These are phyloP conservation scores for Ophiocordyceps sinensis DNA, from an alignment of 2,329 filamentous ascomycete species.

Conservation along the genomic window DNA sequence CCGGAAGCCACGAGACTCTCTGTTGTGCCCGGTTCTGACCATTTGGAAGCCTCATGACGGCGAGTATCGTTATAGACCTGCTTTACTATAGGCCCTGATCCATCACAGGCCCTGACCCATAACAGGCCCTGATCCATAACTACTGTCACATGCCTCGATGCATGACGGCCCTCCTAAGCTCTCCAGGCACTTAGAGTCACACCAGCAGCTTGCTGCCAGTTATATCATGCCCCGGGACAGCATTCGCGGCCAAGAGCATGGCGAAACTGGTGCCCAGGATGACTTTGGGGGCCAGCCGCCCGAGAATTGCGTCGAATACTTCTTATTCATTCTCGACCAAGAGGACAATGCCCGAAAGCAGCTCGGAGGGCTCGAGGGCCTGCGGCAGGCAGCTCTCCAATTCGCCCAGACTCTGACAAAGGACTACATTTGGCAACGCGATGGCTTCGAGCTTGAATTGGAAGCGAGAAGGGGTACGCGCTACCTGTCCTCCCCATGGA, in stretches of 20 bases:
- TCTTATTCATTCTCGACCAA: slow-evolving; percentile 52
- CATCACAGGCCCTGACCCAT: too few relatives aligned
- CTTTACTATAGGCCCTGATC: too few relatives aligned
- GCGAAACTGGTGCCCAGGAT: neutral
- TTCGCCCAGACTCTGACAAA: slow-evolving; percentile 52
- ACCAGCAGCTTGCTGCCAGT: too few relatives aligned
- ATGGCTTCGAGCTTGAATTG: slow-evolving; percentile 57
- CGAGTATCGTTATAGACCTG: too few relatives aligned
- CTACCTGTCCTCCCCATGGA: neutral
- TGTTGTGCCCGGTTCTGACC: too few relatives aligned
- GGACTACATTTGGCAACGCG: slow-evolving; percentile 92
- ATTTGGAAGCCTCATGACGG: too few relatives aligned
- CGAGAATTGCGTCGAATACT: slow-evolving; percentile 79
- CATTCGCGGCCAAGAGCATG: neutral
- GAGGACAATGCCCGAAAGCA: slow-evolving; percentile 35
- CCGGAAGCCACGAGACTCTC: too few relatives aligned
- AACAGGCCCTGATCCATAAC: too few relatives aligned
- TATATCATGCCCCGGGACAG: neutral
- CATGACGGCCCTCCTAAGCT: too few relatives aligned
- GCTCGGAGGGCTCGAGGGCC: slow-evolving; percentile 51
- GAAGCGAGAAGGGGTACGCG: slow-evolving; percentile 42
- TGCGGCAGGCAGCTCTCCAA: slow-evolving; percentile 54
- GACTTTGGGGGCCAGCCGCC: slow-evolving; percentile 30
- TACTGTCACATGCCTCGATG: too few relatives aligned
- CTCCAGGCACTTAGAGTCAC: too few relatives aligned